Evolutionary conservation across 441 rosid genomes (phyloP).

Genomic region (Corymbia calophylla): DNA sequence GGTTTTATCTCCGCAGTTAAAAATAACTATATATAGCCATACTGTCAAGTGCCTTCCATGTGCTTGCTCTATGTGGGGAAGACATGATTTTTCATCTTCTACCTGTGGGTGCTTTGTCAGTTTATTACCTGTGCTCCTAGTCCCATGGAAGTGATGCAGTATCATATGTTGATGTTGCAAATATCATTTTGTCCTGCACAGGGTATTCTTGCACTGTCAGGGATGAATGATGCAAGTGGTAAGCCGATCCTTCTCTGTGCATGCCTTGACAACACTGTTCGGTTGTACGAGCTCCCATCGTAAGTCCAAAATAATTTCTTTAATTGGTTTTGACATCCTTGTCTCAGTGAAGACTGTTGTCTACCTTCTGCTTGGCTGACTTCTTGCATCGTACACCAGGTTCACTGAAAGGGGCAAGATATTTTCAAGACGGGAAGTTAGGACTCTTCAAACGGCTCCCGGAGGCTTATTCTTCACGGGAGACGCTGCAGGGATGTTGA

Average conservation of each 20-base stretch:
- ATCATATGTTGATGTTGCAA: not conserved
- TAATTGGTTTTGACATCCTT: not conserved
- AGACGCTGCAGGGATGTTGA: constrained; percentile 1
- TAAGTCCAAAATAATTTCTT: not conserved
- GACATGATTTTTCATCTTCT: not conserved
- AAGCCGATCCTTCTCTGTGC: not conserved
- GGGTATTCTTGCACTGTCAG: not conserved
- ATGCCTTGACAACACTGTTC: not conserved
- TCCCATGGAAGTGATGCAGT: not conserved
- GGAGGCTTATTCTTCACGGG: constrained; percentile 7
- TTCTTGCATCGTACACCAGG: not conserved
- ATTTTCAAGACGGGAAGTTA: not conserved
- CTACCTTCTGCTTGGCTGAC: not conserved
- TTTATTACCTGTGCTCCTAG: not conserved
- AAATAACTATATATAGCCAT: not conserved
- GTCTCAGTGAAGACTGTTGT: not conserved
- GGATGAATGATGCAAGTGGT: not conserved
- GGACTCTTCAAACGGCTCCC: not conserved
- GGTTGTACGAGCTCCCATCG: not conserved
- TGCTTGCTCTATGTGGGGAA: not conserved
- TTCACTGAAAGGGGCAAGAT: constrained; percentile 8
- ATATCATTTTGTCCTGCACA: not conserved
- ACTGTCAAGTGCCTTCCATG: not conserved
- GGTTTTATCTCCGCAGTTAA: not conserved
- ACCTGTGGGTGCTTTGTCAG: not conserved